Conservation (phyloP, 805 yeast species). For the Yarrowia bubula region DNA sequence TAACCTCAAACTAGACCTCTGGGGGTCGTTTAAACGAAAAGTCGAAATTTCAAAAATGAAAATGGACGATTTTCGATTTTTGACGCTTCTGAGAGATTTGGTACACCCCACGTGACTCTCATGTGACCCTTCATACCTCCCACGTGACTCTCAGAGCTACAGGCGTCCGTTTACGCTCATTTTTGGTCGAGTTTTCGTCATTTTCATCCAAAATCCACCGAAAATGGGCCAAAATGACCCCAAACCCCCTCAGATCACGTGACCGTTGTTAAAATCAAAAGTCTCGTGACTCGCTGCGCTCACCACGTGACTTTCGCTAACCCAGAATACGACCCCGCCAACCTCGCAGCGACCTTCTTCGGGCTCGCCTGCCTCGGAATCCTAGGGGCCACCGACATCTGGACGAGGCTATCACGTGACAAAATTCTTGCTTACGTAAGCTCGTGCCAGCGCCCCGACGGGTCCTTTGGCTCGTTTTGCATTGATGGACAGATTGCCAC, state of each 20-base stretch:
- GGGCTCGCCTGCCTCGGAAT: slow-evolving; percentile 58
- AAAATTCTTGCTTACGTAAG: slow-evolving; percentile 55
- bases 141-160: too few relatives aligned
- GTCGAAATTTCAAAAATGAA: too few relatives aligned
- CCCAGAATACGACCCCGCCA: slow-evolving; percentile 54
- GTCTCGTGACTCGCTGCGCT: background rate
- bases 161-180: too few relatives aligned
- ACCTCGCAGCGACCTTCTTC: slow-evolving; percentile 73
- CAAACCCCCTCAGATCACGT: too few relatives aligned
- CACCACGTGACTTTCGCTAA: background rate
- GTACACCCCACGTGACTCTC: background rate
- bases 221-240: too few relatives aligned
- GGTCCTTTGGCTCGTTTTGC: slow-evolving; percentile 54
- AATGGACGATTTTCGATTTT: too few relatives aligned
- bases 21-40: too few relatives aligned
- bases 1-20: too few relatives aligned
- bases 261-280: too few relatives aligned
- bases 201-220: too few relatives aligned
- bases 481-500: slow-evolving; percentile 40
- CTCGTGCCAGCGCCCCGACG: slow-evolving; percentile 58
- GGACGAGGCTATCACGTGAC: slow-evolving; percentile 41
- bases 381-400: slow-evolving; percentile 47
- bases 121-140: background rate
- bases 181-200: background rate
- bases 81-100: background rate